Percentiles rank a stretch among this genome's conserved stretches.
Conservation (phyloP, 2,329 filamentous ascomycete species). For the Balansia obtecta region DNA sequence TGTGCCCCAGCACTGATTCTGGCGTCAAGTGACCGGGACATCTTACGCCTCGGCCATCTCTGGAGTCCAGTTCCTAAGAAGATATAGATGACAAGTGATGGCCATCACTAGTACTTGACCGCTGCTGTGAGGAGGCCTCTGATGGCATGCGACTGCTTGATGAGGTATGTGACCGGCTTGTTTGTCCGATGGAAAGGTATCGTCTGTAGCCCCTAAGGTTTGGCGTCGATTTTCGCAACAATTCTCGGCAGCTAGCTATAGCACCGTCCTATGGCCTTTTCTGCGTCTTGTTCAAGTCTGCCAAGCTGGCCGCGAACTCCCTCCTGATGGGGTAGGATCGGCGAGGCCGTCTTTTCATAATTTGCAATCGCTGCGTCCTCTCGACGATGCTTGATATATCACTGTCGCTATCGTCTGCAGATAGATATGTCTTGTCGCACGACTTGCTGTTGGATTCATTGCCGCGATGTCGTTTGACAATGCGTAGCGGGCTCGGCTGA, state of each 20-base stretch:
- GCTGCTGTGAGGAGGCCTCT: neutral
- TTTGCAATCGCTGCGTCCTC: slow-evolving; percentile 3
- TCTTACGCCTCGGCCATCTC: neutral
- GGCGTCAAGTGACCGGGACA: neutral
- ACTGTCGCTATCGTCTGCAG: slow-evolving; percentile 1
- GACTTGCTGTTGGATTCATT: neutral
- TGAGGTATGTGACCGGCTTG: neutral
- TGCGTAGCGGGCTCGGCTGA: slow-evolving; percentile 34
- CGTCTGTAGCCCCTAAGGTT: slow-evolving; percentile 4
- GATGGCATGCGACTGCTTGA: slow-evolving; percentile 4
- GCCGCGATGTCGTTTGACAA: slow-evolving; percentile 28
- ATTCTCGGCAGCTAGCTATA: slow-evolving; percentile 7
- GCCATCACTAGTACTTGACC: neutral
- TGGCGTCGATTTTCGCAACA: slow-evolving; percentile 7
- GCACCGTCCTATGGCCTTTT: slow-evolving; percentile 9
- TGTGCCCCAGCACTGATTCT: neutral
- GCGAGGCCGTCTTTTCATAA: slow-evolving; percentile 7
- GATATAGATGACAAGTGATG: slow-evolving; percentile 3
- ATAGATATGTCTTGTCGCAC: neutral
- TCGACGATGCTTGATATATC: slow-evolving; percentile 1
- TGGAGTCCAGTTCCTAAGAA: neutral
- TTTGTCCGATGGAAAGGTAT: slow-evolving; percentile 4
- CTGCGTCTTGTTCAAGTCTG: slow-evolving; percentile 4
- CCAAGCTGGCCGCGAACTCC: slow-evolving; percentile 6
- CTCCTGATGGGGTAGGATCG: neutral